These are phyloP conservation scores for Leccinum fibrillosum DNA, from an alignment of 768 basidiomycete species.

Conservation along the genomic window DNA sequence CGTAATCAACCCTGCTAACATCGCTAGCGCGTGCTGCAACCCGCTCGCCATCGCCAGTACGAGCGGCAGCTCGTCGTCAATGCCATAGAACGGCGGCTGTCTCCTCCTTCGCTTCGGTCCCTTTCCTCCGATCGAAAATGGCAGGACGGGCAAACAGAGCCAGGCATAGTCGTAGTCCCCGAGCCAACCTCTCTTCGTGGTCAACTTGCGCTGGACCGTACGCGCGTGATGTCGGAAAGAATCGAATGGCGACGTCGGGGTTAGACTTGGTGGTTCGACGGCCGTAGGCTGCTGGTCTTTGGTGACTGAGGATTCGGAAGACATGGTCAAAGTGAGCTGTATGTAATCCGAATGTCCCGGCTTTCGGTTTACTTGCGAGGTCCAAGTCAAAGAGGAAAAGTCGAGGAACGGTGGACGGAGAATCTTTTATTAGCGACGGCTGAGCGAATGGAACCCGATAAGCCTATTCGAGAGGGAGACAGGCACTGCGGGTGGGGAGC, in stretches of 20 bases:
- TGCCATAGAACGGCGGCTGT: conserved; percentile 70
- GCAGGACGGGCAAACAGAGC: conserved; percentile 68
- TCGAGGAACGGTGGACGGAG: neutral
- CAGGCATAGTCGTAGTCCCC: conserved; percentile 79
- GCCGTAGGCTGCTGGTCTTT: conserved; percentile 17
- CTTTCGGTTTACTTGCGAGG: neutral
- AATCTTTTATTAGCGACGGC: too few species aligned
- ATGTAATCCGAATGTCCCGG: neutral
- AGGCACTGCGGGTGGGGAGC: neutral
- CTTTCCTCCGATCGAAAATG: conserved; percentile 43
- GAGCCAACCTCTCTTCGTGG: conserved; percentile 68
- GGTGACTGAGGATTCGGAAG: conserved; percentile 10
- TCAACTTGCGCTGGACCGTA: conserved; percentile 35
- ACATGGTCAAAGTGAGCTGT: conserved; percentile 6
- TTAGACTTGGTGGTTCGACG: conserved; percentile 6
- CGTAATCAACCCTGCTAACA: conserved; percentile 80
- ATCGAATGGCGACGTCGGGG: conserved; percentile 1
- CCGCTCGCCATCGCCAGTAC: conserved; percentile 71
- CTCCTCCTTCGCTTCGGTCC: conserved; percentile 23
- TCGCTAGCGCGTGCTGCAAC: conserved; percentile 73
- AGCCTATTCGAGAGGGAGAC: neutral
- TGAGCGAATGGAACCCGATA: neutral
- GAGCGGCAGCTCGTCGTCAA: conserved; percentile 71
- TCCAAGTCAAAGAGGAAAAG: neutral
- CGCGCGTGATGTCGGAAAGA: conserved; percentile 6